Evolutionary conservation across 768 basidiomycete genomes (phyloP), one percentile per base, ranked within the genome.

Genomic region (Phallus indusiatus): DNA sequence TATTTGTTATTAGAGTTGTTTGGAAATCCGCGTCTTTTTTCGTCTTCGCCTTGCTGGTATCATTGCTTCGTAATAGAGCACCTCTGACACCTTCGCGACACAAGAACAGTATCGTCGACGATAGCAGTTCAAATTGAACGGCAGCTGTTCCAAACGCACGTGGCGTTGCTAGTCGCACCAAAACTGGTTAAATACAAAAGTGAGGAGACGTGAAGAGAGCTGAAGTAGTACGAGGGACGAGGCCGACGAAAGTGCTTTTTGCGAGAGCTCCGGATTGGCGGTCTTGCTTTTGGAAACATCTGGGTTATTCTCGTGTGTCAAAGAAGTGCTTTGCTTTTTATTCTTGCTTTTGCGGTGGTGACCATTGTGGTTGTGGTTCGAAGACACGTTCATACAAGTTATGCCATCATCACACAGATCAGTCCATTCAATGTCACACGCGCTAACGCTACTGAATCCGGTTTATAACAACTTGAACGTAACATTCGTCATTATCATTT

Each of bases 11-110:
- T 22, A 61, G 56, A n/a, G 47, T 18, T 18, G 55, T n/a, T 21
- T 24, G 18, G n/a, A 52, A n/a, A 9, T 48, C 35, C 24, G 47
- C 35, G 18, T 22, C 24, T 34, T 37, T 35, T 34, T 53, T 54
- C 34, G 8, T 56, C 20, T 58, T 28, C 16, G 53, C 54, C 17
- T 59, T 58, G 36, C 65, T 60, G 21, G 67, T 61, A 62, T 61
- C 70, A 68, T 35, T 20, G 52, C 76, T 77, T n/a, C 94, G 81
- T 16, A 96, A 76, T 5, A 96, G 78, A 6, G 90, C 84, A 68
- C 87, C 90, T 46, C 96, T 79, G 8, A 98, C 80, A 17, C 94
- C 95, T 70, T 99, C 96, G n/a, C 96, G 78, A 35, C 87, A 86
- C 8, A 98, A 77, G 70, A 98, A 97, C 48, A 98, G 76, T 65